phyloP scores from a whole-genome alignment of 1,284 basidiomycete species.

The Puccinia hordei region DNA sequence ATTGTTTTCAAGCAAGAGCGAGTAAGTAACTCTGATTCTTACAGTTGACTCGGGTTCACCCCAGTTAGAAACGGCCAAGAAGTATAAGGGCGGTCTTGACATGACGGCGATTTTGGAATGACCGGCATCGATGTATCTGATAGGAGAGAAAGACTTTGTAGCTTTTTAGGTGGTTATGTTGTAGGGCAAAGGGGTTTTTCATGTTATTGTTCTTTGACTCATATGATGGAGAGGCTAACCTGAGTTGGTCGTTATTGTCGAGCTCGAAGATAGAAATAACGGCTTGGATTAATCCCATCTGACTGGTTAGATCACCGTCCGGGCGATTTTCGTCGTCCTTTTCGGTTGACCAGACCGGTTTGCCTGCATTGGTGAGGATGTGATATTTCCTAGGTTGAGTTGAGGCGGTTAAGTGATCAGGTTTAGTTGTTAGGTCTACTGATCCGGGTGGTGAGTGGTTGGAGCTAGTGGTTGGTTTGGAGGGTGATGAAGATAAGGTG shows the following conservation, averaged over 20 bases:
- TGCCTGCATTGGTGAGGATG: conserved; percentile 89
- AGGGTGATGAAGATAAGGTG: background rate
- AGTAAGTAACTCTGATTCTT: too few species aligned
- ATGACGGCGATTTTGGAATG: conserved; percentile 78
- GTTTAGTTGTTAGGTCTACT: background rate
- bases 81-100: conserved; percentile 82
- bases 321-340: conserved; percentile 58
- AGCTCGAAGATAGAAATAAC: conserved; percentile 80
- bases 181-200: too few species aligned
- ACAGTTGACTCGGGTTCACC: conserved; percentile 91
- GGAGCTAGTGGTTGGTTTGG: background rate
- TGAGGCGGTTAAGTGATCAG: background rate
- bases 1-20: too few species aligned
- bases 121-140: conserved; percentile 72
- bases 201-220: conserved; percentile 32
- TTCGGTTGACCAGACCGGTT: conserved; percentile 77
- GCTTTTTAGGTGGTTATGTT: conserved; percentile 38
- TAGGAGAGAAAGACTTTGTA: conserved; percentile 9
- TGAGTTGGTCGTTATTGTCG: conserved; percentile 78
- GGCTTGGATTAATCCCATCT: conserved; percentile 90
- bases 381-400: conserved; percentile 66
- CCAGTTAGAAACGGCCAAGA: conserved; percentile 85
- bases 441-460: too few species aligned
- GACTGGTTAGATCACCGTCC: conserved; percentile 70
- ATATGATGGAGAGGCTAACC: conserved; percentile 61